phyloP scores from a whole-genome alignment of 2,329 filamentous ascomycete species.

The Fusarium albosuccineum region DNA sequence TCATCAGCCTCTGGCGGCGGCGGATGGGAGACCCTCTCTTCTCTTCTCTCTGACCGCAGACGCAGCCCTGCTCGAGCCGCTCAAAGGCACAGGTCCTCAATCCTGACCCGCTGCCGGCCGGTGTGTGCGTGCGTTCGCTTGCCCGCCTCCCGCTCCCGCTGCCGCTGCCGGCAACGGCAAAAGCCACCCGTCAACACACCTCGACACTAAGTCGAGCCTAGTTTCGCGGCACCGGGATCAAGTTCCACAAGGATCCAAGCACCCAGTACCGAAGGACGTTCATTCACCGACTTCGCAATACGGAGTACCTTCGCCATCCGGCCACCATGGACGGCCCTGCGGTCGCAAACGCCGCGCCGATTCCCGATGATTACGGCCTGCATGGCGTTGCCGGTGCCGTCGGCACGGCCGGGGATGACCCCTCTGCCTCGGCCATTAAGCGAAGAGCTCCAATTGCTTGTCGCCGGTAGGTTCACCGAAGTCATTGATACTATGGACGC shows the following conservation, averaged over 20 bases:
- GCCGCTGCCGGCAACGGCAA: constrained; percentile 21
- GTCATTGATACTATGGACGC: not conserved
- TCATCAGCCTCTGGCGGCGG: constrained; percentile 21
- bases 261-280: not conserved
- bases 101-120: constrained; percentile 28
- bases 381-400: not conserved
- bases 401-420: constrained; percentile 16
- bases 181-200: constrained; percentile 29
- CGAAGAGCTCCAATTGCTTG: constrained; percentile 66
- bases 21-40: constrained; percentile 1
- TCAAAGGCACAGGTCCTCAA: constrained; percentile 1
- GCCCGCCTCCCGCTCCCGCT: constrained; percentile 31
- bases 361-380: not conserved
- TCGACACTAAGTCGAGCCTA: constrained; percentile 25
- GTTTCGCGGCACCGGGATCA: constrained; percentile 19
- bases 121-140: constrained; percentile 24
- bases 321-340: constrained; percentile 5
- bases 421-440: constrained; percentile 53
- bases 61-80: not conserved
- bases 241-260: constrained; percentile 22
- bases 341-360: constrained; percentile 1
- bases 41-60: constrained; percentile 10
- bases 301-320: constrained; percentile 7
- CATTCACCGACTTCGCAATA: constrained; percentile 13
- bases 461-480: constrained; percentile 58